Evolutionary conservation across 192 early-diverging fungal species (phyloP).

Genomic region (Coemansia sp.): DNA sequence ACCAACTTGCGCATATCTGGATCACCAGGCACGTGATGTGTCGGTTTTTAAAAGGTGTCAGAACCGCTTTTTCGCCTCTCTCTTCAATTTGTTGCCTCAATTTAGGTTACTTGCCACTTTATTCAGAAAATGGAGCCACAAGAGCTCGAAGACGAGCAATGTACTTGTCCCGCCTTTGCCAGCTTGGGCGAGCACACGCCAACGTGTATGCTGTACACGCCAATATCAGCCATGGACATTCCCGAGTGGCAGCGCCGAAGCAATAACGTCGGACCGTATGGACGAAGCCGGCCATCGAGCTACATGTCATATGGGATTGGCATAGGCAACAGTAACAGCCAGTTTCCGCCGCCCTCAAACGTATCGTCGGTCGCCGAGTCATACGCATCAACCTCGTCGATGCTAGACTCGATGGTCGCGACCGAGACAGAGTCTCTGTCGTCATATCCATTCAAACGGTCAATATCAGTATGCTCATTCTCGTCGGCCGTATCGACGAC

Average conservation of each 20-base stretch:
- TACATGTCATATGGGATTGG: slow-evolving; percentile 42
- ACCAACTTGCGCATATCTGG: not conserved
- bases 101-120: slow-evolving; percentile 4
- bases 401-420: slow-evolving; percentile 49
- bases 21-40: slow-evolving; percentile 2
- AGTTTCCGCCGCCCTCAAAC: slow-evolving; percentile 43
- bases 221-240: slow-evolving; percentile 47
- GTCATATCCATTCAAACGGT: slow-evolving; percentile 43
- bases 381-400: slow-evolving; percentile 50
- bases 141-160: slow-evolving; percentile 41
- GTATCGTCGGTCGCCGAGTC: slow-evolving; percentile 53
- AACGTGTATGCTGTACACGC: slow-evolving; percentile 49
- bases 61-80: not conserved
- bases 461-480: slow-evolving; percentile 39
- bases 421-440: slow-evolving; percentile 50
- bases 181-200: slow-evolving; percentile 47
- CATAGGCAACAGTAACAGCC: slow-evolving; percentile 17
- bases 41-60: not conserved
- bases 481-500: slow-evolving; percentile 41
- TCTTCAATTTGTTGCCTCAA: not conserved
- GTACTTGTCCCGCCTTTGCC: slow-evolving; percentile 46
- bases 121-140: slow-evolving; percentile 32
- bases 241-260: slow-evolving; percentile 32
- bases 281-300: slow-evolving; percentile 33
- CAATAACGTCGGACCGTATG: slow-evolving; percentile 22